Evolutionary conservation across 495 filamentous ascomycete species (phyloP), one percentile per base, ranked within the genome.

Genomic region (Thermothielavioides terrestris): DNA sequence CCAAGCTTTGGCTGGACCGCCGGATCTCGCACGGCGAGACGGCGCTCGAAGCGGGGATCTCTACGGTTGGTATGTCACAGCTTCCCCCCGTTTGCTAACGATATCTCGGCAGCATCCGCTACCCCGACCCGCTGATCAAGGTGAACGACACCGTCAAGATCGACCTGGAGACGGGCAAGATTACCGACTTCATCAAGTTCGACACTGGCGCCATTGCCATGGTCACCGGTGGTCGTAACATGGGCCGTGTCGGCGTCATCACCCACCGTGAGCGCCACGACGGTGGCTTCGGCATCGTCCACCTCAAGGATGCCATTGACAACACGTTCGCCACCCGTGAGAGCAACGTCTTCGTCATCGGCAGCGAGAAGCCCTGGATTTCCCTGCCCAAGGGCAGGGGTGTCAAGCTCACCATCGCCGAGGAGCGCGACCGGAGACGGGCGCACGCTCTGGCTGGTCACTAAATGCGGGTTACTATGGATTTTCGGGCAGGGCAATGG

Each of bases 111-210:
- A 96, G 90, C 71, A 96, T 98, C 77, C 91, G 92, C 61, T 98
- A 96, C 82, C 94, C 92, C 51, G 92, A 98, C 74, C 92, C 94
- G 25, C 68, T 81, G 52, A 92, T 98, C 82, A 92, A 91, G 80
- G 91, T 98, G 77, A 97, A 97, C 80, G 94, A 98, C 80, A 96
- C 92, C 52, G 89, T 98, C 74, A 98, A 98, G 85, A 89, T 98
- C 62, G 88, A 97, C 62, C 79, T 97, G 41, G 78, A 87, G 60
- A 92, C 91, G 46, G 92, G 92, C 78, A 97, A 97, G 82, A 94
- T 97, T 77, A 62, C 69, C 57, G 92, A 97, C 72, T 96, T 82
- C 77, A 89, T 96, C 81, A 81, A 78, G 71, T 98, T 98, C 77
- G 92, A 98, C 72, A 94, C 88, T 63, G 92, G 90, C 72, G 86